These are phyloP conservation scores for Verticillium nubilum DNA, from an alignment of 2,329 filamentous ascomycete species.

Conservation along the genomic window DNA sequence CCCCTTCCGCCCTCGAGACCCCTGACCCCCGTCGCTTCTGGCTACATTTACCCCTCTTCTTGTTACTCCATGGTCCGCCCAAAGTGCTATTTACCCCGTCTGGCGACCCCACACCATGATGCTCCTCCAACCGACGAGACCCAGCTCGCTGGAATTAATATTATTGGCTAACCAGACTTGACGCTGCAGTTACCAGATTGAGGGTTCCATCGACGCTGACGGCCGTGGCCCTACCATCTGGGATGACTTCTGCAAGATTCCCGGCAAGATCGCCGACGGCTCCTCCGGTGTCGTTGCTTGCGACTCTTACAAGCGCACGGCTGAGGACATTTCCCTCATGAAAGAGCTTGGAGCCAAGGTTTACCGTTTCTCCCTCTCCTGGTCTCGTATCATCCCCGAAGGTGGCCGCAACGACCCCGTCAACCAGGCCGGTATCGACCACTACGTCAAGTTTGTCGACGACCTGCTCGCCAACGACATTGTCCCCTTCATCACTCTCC, in stretches of 20 bases:
- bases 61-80: background rate
- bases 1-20: background rate
- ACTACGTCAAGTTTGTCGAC: conserved; percentile 75
- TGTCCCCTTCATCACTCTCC: conserved; percentile 74
- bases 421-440: conserved; percentile 71
- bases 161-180: conserved; percentile 2
- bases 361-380: conserved; percentile 83
- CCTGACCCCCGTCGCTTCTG: background rate
- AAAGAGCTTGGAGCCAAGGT: conserved; percentile 67
- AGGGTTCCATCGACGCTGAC: conserved; percentile 69
- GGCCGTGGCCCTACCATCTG: conserved; percentile 80
- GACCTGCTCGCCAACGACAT: conserved; percentile 73
- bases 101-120: background rate
- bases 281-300: conserved; percentile 73
- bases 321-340: conserved; percentile 71
- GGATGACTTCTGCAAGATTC: conserved; percentile 80
- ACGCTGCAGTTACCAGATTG: conserved; percentile 71
- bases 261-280: conserved; percentile 77
- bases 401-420: conserved; percentile 77
- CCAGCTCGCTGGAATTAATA: background rate
- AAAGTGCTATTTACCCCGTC: background rate
- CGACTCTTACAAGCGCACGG: conserved; percentile 78
- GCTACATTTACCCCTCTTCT: background rate
- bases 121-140: background rate
- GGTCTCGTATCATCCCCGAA: conserved; percentile 80